Base-by-base conservation (phyloP, 1,284 basidiomycete species). In the Tylopilus orsonianus region DNA sequence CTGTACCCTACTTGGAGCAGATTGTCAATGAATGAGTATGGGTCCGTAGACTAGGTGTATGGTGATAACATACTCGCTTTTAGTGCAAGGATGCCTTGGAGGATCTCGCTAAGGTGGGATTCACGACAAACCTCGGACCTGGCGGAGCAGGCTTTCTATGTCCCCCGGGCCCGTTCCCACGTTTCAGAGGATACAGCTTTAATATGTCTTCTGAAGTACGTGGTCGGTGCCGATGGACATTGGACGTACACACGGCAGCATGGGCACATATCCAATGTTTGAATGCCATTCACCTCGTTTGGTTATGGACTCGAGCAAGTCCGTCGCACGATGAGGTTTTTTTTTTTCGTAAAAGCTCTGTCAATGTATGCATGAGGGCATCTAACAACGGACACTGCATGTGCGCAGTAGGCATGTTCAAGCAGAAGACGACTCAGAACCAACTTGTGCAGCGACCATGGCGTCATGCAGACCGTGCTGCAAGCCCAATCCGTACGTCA, bases 401-500 rank as follows among this genome's bases (percentile, higher is more conserved):
- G n/a, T n/a, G n/a, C n/a, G n/a, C n/a, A n/a, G n/a, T n/a, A n/a
- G n/a, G n/a, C n/a, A n/a, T n/a, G n/a, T n/a, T n/a, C n/a, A n/a
- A n/a, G n/a, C n/a, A n/a, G n/a, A n/a, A n/a, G n/a, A n/a, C n/a
- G 36, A 2, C 36, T 38, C n/a, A 12, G 12, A 14, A 22, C 19
- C 27, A 14, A 23, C 29, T 39, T 69, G 55, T 4, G 55, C 49
- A 38, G 50, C 48, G 1, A 59, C 36, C 56, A 65, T 61, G 9
- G 43, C 49, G 19, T 60, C 60, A 29, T 58, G 61, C 1, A 64
- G 56, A 10, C 56, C 62, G 26, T 61, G 60, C 22, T 65, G 83
- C 34, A 85, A 82, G 2, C 93, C 93, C 0, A 97, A 71, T 2
- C 82, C 80, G 58, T 97, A 97, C 1, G 87, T 88, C 35, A 96